phyloP scores from a whole-genome alignment of 1,284 basidiomycete species.

The Xanthoconium separans region DNA sequence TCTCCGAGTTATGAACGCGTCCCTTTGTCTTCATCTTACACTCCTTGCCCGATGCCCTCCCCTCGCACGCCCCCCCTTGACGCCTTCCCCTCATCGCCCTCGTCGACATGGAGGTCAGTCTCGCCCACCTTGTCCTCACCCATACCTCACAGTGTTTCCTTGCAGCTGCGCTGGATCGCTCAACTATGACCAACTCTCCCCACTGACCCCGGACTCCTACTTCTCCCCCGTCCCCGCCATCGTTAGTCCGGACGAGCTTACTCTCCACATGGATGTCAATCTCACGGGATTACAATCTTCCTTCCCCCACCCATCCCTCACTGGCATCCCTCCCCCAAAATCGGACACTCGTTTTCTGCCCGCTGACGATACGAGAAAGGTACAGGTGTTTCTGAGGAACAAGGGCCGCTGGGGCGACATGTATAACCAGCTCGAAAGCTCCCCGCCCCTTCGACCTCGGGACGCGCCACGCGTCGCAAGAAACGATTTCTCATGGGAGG shows the following conservation, averaged over 20 bases:
- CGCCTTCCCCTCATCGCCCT: slow-evolving; percentile 19
- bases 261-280: slow-evolving; percentile 10
- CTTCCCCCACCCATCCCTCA: neutral
- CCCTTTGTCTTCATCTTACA: neutral
- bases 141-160: neutral
- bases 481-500: slow-evolving; percentile 18
- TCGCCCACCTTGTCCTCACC: no score
- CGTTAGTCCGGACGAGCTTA: slow-evolving; percentile 17
- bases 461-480: neutral
- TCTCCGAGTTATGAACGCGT: neutral
- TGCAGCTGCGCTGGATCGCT: slow-evolving; percentile 18
- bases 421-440: slow-evolving; percentile 8
- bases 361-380: slow-evolving; percentile 15
- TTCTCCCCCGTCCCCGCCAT: slow-evolving; percentile 12
- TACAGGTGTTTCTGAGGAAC: slow-evolving; percentile 15
- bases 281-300: neutral
- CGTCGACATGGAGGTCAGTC: slow-evolving; percentile 28
- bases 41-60: neutral
- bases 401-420: slow-evolving; percentile 7
- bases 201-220: slow-evolving; percentile 22
- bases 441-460: slow-evolving; percentile 5
- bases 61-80: neutral
- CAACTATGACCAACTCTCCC: slow-evolving; percentile 12
- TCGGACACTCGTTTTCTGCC: slow-evolving; percentile 8
- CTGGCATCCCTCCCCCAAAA: neutral